Conservation (phyloP, 2,329 filamentous ascomycete genomes). For the Elsinoe fawcettii region DNA sequence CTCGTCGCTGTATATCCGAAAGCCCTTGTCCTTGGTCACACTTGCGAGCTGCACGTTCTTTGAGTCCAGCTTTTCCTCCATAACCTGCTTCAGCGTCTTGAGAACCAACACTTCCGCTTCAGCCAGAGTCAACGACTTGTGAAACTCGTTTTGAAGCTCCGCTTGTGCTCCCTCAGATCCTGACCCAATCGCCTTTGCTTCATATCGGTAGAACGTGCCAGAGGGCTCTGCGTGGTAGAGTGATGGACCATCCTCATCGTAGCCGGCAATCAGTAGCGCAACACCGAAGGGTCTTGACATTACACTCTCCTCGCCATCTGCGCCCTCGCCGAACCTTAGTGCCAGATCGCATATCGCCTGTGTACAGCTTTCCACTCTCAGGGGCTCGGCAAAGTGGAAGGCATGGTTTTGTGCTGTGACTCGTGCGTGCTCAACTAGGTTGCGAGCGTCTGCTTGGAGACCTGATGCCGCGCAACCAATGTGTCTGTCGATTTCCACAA, state of each 20-base stretch:
- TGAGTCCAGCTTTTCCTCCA: conserved; percentile 98
- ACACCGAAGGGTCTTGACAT: conserved; percentile 98
- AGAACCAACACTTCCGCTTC: conserved; percentile 93
- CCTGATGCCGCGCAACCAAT: conserved; percentile 99
- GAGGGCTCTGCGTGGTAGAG: conserved; percentile 97
- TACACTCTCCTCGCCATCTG: conserved; percentile 86
- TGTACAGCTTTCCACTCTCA: conserved; percentile 94
- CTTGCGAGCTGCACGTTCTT: conserved; percentile 99
- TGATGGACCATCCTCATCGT: conserved; percentile 93
- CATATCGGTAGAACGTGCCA: conserved; percentile 97
- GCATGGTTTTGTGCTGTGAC: conserved; percentile 95
- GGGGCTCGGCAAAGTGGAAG: conserved; percentile 95
- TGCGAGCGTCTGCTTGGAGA: conserved; percentile 91
- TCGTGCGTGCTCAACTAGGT: conserved; percentile 96
- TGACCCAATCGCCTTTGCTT: conserved; percentile 96
- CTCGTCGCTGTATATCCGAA: conserved; percentile 96
- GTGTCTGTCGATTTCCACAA: conserved; percentile 97
- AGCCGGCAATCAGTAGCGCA: conserved; percentile 89
- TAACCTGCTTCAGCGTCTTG: conserved; percentile 98
- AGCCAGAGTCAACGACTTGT: conserved; percentile 87
- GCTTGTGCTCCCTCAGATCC: conserved; percentile 96
- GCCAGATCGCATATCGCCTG: conserved; percentile 98
- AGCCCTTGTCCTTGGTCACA: conserved; percentile 94
- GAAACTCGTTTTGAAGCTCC: conserved; percentile 96
- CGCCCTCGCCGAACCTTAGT: conserved; percentile 91